Base-by-base conservation (phyloP, 2,329 filamentous ascomycete species). In the Colletotrichum cordylinicola region DNA sequence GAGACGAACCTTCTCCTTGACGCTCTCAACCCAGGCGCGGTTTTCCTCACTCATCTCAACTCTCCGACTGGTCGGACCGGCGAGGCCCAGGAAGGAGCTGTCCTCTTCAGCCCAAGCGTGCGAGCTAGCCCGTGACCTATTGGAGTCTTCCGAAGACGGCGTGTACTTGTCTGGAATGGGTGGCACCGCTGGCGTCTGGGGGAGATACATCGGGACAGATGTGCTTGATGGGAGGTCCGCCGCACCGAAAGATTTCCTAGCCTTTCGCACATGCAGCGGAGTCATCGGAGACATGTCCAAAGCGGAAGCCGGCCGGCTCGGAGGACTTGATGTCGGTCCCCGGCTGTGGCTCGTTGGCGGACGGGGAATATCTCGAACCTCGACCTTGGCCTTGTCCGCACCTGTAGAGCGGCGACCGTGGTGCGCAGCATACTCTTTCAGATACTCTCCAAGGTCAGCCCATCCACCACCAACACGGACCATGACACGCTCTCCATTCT, bases 401-500 rank as follows among this genome's bases (percentile, higher is more conserved):
- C 84, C 84, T 75, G 86, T 83, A 67, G 90, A 90, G 56, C 91
- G 92, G n/a, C 95, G 93, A 58, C 95, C 94, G 82, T 99, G 97
- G 82, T 99, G 97, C 75, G 93, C 92, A 9, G 96, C 96, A 81
- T 98, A 99, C 83, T 98, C 95, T 79, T 96, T 94, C 56, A 99
- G 89, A 82, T 98, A 99, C 84, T 98, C 97, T 48, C 94, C 96
- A 24, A 99, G 88, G 84, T 99, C 97, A 16, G 96, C 96, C 97
- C 97, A 99, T n/a, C 97, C 97, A 75, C 97, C 97, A 15, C 97
- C 97, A 15, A 99, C 96, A 43, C 97, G 94, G 9, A 99, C 97
- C 97, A 99, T 98, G 77, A 98, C 96, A 67, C 97, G 93, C 84
- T 98, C 96, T 18, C 95, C 95, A 72, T 92, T 90, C 83, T 98